Conservation (phyloP, 352 stramenopile genomes). For the Phytophthora sansomeana region DNA sequence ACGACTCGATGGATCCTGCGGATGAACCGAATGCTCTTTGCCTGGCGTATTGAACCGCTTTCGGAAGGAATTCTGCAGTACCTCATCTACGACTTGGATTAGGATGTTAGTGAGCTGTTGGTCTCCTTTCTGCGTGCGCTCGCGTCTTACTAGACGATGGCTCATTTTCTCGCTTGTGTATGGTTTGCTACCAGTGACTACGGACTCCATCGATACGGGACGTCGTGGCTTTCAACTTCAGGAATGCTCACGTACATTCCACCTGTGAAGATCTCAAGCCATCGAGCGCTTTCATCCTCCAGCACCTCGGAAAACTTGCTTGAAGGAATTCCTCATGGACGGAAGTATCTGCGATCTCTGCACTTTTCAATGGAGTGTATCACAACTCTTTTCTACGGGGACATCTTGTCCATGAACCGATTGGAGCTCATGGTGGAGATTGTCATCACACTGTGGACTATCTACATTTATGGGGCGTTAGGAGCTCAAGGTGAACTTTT, state of each 20-base stretch:
- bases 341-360: conserved; percentile 74
- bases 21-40: conserved; percentile 63
- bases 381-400: conserved; percentile 74
- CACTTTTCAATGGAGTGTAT: conserved; percentile 72
- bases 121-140: conserved; percentile 63
- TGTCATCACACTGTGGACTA: conserved; percentile 61
- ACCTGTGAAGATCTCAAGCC: conserved; percentile 1
- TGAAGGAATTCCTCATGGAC: conserved; percentile 39
- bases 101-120: conserved; percentile 45
- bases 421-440: conserved; percentile 69
- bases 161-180: conserved; percentile 66
- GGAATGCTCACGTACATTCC: conserved; percentile 58
- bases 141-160: conserved; percentile 58
- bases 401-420: conserved; percentile 76
- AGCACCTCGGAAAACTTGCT: conserved; percentile 11
- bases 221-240: conserved; percentile 64
- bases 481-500: conserved; percentile 69
- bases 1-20: conserved; percentile 52
- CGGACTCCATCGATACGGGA: conserved; percentile 40
- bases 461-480: conserved; percentile 77
- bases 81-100: conserved; percentile 63
- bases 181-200: conserved; percentile 63
- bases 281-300: background rate
- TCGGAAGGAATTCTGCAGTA: conserved; percentile 70
- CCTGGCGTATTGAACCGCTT: conserved; percentile 45